Evolutionary conservation across 73 alveolate species (phyloP), one percentile per base, ranked within the genome.

Genomic region (Paramecium caudatum): DNA sequence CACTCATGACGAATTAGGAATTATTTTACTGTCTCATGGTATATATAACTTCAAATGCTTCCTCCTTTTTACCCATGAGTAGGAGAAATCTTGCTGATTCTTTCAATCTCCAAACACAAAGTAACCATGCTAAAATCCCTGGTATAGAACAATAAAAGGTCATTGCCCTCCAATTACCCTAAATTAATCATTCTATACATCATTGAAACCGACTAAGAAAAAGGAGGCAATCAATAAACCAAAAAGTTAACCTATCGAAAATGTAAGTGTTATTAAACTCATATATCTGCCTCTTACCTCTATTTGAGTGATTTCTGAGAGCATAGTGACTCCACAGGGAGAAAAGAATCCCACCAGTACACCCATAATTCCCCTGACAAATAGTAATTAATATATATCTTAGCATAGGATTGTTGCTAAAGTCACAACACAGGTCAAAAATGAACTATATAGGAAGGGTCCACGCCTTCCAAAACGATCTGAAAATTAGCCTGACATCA

Each of bases 141-240:
- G 91, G 91, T 34, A 83, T 50, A 10, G 69, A 17, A 32, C 91
- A 47, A 83, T 55, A 55, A 83, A 83, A 83, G 7, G 82, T 46
- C 69, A 83, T 37, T 17, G 91, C 91, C 34, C 91, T 83, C 82
- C 91, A 83, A 83, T 83, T 83, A 47, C 91, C 91, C 45, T 55
- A 27, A 27, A 17, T 55, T 55, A 27, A 37, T 10, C 13, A 5
- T 19, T 55, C 30, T 17, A 55, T 55, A 55, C 80, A 55, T 55
- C 32, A 33, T 83, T 85, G 12, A 83, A 70, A 32, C 34, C 39
- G 5, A 70, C 25, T 39, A 83, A 83, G 43, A 83, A 83, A 10
- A 83, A 37, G 15, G 91, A 65, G 33, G 91, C 91, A 55, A 83
- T 37, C 49, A 47, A 13, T 3, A 83, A 32, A 0, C 55, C 82